Conservation (phyloP, 2,329 filamentous ascomycete genomes). For the Monilinia fructicola region DNA sequence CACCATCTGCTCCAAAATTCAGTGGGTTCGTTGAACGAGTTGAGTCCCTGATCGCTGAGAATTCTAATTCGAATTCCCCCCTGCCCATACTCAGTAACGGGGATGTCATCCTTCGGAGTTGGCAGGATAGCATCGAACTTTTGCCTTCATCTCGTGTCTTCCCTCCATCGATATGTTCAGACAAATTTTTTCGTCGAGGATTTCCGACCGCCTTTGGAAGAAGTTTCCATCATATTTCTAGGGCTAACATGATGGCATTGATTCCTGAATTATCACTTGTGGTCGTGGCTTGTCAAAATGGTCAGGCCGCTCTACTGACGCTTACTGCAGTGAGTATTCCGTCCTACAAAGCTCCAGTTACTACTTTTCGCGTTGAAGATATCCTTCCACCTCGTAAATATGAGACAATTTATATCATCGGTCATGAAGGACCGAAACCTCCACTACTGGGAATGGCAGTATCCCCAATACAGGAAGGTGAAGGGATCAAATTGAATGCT, state of each 20-base stretch:
- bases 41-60: neutral
- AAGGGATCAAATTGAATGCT: slow-evolving; percentile 35
- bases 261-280: slow-evolving; percentile 71
- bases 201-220: neutral
- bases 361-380: slow-evolving; percentile 52
- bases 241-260: slow-evolving; percentile 61
- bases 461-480: slow-evolving; percentile 56
- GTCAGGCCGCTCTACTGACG: slow-evolving; percentile 61
- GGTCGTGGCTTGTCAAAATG: slow-evolving; percentile 64
- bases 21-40: neutral
- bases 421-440: neutral
- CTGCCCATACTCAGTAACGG: neutral
- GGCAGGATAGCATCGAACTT: slow-evolving; percentile 28
- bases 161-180: slow-evolving; percentile 30
- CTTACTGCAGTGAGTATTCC: slow-evolving; percentile 51
- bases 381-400: slow-evolving; percentile 47
- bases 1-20: neutral
- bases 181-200: neutral
- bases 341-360: slow-evolving; percentile 23
- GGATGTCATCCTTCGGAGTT: slow-evolving; percentile 27
- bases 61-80: neutral
- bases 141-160: slow-evolving; percentile 22
- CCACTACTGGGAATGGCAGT: slow-evolving; percentile 67
- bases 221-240: slow-evolving; percentile 29
- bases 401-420: neutral